Evolutionary conservation across 192 early-diverging fungal species (phyloP).

Genomic region (Haplosporangium gracile): DNA sequence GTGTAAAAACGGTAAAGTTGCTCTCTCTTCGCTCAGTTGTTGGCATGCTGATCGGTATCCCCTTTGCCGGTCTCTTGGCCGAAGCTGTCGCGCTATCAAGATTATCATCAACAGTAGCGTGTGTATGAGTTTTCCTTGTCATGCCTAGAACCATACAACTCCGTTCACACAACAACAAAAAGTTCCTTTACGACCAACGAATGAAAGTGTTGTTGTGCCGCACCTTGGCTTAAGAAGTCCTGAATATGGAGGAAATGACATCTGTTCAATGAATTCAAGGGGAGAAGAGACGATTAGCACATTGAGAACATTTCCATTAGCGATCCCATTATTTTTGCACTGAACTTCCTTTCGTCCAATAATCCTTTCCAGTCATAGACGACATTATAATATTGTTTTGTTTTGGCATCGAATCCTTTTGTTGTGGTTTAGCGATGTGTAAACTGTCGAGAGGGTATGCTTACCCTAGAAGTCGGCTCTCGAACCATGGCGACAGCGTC

Average conservation of each 20-base stretch:
- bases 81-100: background rate
- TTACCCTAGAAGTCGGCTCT: background rate
- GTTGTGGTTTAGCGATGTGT: background rate
- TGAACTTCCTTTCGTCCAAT: background rate
- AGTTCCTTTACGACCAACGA: background rate
- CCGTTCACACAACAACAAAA: background rate
- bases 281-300: background rate
- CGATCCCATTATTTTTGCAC: background rate
- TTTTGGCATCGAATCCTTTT: background rate
- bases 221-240: background rate
- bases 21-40: constrained; percentile 17
- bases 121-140: background rate
- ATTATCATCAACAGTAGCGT: background rate
- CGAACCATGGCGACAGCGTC: background rate
- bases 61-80: constrained; percentile 13
- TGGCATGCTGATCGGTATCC: constrained; percentile 42
- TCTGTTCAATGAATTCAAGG: background rate
- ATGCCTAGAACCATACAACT: too few species aligned
- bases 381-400: background rate
- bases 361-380: background rate
- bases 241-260: background rate
- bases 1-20: background rate
- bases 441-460: background rate
- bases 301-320: background rate
- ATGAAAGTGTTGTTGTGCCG: background rate